Base-by-base conservation (phyloP, 2,329 filamentous ascomycete genomes). In the Ophiostoma australiae region DNA sequence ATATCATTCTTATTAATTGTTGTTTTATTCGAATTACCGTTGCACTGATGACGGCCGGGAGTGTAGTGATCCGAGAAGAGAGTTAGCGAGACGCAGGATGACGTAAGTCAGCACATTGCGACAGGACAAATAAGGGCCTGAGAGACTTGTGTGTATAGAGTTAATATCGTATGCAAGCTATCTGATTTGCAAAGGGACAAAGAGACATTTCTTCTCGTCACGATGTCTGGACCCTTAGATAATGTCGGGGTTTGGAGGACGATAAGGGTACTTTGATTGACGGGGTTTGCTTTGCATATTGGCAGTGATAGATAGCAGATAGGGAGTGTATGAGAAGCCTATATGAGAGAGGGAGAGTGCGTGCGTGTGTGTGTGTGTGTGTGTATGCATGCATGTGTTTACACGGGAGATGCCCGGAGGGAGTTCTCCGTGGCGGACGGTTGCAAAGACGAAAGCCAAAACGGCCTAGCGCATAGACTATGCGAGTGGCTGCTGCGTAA, bases 101-200 rank as follows among this genome's bases (percentile, higher is more conserved):
- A 58, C 52, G 52, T 31, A 63, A 63, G 58, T 33, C 31, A 31
- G 55, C 55, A n/a, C 55, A 61, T 61, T 48, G 17, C 44, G 44
- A 48, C 44, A 48, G 44, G 44, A 8, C 44, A 48, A 20, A 15
- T 20, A 7, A 17, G 44, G 15, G 17, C 44, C 15, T n/a, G 17
- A 48, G 44, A 48, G 17, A 15, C 17, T 48, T 37, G 35, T 37
- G 37, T 39, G 11, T 39, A 11, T 7, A n/a, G 37, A 39, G 41
- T 17, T 5, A 39, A 39, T 39, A 44, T 17, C 15, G 11, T 5
- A 44, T 20, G n/a, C 27, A 15, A 61, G 23, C 27, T 63, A 63
- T 27, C 27, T 23, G 23, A 15, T 5, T 4, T 13, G 27, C 4
- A 20, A 5, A 15, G 27, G 27, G 27, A 35, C 27, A 33, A 33